Percentiles rank a stretch among this genome's conserved stretches.
These are phyloP conservation scores for Pharus latifolius DNA, from an alignment of 176 grass and related monocot genomes.

Conservation along the genomic window DNA sequence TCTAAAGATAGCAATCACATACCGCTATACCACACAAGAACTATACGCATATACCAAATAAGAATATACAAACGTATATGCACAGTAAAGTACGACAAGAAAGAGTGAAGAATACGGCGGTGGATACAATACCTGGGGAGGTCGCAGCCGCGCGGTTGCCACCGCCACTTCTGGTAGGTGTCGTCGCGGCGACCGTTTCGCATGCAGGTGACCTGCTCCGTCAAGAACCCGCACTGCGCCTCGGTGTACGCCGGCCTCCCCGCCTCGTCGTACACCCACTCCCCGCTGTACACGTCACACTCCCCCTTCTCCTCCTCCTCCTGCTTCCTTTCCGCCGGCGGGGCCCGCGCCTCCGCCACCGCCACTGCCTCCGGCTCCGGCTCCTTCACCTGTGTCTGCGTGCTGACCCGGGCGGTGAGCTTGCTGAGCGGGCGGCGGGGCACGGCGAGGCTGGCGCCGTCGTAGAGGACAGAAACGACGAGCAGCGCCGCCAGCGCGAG, in stretches of 20 bases:
- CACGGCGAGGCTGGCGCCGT: constrained; percentile 47
- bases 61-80: background rate
- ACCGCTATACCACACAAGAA: background rate
- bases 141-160: constrained; percentile 69
- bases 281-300: constrained; percentile 57
- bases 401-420: constrained; percentile 18
- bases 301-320: background rate
- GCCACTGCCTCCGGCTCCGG: background rate
- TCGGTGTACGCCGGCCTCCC: constrained; percentile 62
- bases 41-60: background rate
- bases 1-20: too few species aligned
- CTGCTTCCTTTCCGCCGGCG: background rate
- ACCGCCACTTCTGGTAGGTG: constrained; percentile 84
- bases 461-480: constrained; percentile 41
- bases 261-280: constrained; percentile 61
- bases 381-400: constrained; percentile 8
- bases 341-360: background rate
- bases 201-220: constrained; percentile 92
- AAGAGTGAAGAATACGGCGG: background rate
- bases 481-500: constrained; percentile 41
- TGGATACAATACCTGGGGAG: constrained; percentile 60
- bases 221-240: constrained; percentile 60
- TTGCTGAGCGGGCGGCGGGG: constrained; percentile 19
- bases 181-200: constrained; percentile 85
- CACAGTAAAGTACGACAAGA: background rate